Percentiles rank a stretch among this genome's conserved stretches.
Conservation (phyloP, 2,329 filamentous ascomycete genomes). For the Helotiales sp. region DNA sequence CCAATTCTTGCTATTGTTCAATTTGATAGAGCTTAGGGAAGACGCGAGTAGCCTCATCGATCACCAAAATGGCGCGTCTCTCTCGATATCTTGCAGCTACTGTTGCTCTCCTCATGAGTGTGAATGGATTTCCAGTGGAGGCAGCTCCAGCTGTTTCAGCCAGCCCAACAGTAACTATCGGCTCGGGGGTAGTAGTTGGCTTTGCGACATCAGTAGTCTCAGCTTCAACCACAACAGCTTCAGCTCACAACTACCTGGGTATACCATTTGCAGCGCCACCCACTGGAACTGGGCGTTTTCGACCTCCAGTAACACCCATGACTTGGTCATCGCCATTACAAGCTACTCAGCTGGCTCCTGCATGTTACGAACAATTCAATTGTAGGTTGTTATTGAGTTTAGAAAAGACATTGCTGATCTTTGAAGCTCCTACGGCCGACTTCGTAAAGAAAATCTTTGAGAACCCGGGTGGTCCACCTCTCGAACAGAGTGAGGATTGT, state of each 20-base stretch:
- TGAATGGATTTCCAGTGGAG: neutral
- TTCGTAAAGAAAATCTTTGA: conserved; percentile 11
- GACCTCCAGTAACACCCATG: conserved; percentile 36
- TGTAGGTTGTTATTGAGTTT: neutral
- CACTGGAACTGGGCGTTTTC: conserved; percentile 27
- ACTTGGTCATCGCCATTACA: conserved; percentile 5
- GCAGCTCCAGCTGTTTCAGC: conserved; percentile 26
- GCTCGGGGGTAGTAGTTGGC: neutral
- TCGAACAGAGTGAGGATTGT: conserved; percentile 34
- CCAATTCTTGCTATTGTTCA: neutral
- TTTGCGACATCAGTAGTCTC: neutral
- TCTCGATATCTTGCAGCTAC: neutral
- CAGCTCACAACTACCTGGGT: conserved; percentile 34
- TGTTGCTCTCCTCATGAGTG: neutral
- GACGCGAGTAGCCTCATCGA: neutral
- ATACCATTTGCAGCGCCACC: conserved; percentile 40
- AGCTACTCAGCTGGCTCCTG: conserved; percentile 5
- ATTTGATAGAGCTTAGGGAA: neutral
- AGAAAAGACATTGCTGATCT: neutral
- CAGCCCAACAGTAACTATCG: neutral
- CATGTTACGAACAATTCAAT: conserved; percentile 17
- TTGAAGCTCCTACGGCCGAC: neutral
- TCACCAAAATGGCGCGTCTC: neutral
- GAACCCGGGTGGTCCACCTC: neutral
- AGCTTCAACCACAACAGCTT: conserved; percentile 1